Conservation (phyloP, 176 grass and related monocot species). For the Triticum monococcum region DNA sequence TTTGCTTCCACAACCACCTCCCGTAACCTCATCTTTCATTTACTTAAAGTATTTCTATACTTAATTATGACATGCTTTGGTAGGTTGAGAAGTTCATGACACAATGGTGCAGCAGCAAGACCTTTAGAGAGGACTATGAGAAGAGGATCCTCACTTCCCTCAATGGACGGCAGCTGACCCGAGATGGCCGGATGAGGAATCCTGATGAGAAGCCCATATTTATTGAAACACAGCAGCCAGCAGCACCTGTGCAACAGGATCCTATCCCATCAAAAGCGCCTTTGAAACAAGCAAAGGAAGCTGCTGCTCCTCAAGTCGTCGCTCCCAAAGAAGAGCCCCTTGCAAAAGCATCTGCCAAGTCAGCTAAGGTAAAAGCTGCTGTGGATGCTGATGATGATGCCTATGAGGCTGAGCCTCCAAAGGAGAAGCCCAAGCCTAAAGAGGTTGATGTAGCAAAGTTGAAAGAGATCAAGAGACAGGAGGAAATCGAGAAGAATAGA, state of each 20-base stretch:
- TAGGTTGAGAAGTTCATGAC: slow-evolving; percentile 82
- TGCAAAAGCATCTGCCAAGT: slow-evolving; percentile 38
- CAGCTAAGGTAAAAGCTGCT: slow-evolving; percentile 44
- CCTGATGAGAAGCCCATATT: slow-evolving; percentile 84
- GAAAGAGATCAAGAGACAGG: slow-evolving; percentile 88
- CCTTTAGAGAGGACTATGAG: slow-evolving; percentile 90
- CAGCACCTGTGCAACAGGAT: slow-evolving; percentile 39
- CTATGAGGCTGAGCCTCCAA: slow-evolving; percentile 37
- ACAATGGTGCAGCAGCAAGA: slow-evolving; percentile 65
- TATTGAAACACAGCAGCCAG: slow-evolving; percentile 36
- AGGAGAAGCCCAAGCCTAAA: slow-evolving; percentile 57
- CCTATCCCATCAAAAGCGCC: slow-evolving; percentile 40
- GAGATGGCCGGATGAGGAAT: slow-evolving; percentile 92
- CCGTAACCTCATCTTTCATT: background rate
- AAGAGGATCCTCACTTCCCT: slow-evolving; percentile 77
- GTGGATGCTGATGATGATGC: slow-evolving; percentile 39
- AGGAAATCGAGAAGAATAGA: slow-evolving; percentile 88
- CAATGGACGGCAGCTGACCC: slow-evolving; percentile 57
- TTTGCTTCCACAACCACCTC: slow-evolving; percentile 24
- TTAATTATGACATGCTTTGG: slow-evolving; percentile 21
- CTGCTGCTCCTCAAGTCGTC: slow-evolving; percentile 39
- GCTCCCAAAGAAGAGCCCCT: slow-evolving; percentile 40
- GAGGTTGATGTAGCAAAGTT: slow-evolving; percentile 70
- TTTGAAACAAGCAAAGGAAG: slow-evolving; percentile 49
- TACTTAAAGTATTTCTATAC: background rate